phyloP scores from a whole-genome alignment of 768 basidiomycete species.

The Suillus lakei region DNA sequence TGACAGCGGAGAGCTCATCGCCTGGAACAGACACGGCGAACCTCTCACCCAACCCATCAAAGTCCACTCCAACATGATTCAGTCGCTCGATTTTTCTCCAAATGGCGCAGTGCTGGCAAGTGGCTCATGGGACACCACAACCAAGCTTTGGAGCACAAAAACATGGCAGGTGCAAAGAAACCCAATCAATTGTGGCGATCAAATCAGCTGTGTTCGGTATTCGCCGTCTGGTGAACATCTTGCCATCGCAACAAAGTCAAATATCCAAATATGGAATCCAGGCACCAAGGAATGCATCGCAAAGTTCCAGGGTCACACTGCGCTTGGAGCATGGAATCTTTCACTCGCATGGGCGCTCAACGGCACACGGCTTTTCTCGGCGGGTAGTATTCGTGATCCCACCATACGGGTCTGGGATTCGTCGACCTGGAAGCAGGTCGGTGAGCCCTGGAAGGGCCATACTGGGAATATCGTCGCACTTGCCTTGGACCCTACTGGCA shows the following conservation, averaged over 20 bases:
- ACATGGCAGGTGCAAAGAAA: too few relatives aligned
- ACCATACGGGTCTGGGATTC: not conserved
- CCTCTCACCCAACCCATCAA: not conserved
- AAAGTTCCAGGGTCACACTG: not conserved
- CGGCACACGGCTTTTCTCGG: not conserved
- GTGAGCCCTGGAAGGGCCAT: not conserved
- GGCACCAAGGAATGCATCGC: not conserved
- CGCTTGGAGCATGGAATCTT: not conserved
- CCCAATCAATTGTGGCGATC: too few relatives aligned
- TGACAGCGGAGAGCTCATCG: not conserved
- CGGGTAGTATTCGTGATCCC: rapidly evolving
- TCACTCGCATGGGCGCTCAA: not conserved
- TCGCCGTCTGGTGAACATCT: not conserved
- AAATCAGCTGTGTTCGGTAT: too few relatives aligned
- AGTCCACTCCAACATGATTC: not conserved
- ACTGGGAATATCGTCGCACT: rapidly evolving
- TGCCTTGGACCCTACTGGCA: not conserved
- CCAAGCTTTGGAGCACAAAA: not conserved
- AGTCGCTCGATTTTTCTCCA: not conserved
- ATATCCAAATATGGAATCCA: slow-evolving; percentile 4
- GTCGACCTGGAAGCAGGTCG: not conserved
- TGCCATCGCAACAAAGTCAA: not conserved
- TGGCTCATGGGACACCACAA: not conserved
- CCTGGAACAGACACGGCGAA: not conserved
- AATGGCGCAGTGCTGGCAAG: not conserved